Conservation (phyloP, 257 asterid genomes). For the Ballota nigra region DNA sequence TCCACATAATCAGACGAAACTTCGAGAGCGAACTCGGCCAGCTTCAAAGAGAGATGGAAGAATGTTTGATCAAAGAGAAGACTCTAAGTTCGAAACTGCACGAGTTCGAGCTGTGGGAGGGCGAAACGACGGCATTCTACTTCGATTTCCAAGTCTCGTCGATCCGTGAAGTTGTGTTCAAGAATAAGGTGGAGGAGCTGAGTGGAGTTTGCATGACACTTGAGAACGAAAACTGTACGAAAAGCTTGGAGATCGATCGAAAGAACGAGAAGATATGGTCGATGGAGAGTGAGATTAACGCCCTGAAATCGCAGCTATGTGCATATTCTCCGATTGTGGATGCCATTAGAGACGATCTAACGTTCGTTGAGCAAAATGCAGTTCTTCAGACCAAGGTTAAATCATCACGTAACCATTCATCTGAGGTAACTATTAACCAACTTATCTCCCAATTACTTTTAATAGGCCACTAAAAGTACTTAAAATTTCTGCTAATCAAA, state of each 20-base stretch:
- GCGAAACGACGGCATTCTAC: constrained; percentile 77
- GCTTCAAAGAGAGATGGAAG: constrained; percentile 58
- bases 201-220: constrained; percentile 53
- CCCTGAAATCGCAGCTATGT: constrained; percentile 52
- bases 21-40: constrained; percentile 50
- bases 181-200: constrained; percentile 72
- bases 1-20: constrained; percentile 40
- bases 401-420: constrained; percentile 34
- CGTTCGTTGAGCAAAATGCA: constrained; percentile 67
- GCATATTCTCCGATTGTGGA: constrained; percentile 64
- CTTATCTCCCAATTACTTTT: neutral
- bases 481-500: too few species aligned
- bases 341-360: constrained; percentile 61
- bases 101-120: constrained; percentile 80
- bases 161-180: constrained; percentile 47
- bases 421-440: constrained; percentile 45
- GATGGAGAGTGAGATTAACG: constrained; percentile 62
- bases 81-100: constrained; percentile 51
- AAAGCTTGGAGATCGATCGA: constrained; percentile 52
- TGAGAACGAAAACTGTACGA: constrained; percentile 44
- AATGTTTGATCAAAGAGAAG: constrained; percentile 47
- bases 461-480: too few species aligned
- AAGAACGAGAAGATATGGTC: constrained; percentile 53
- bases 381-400: constrained; percentile 48
- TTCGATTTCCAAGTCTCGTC: constrained; percentile 82